Evolutionary conservation across 2,329 filamentous ascomycete species (phyloP).

Genomic region (Botrytis hyacinthi): DNA sequence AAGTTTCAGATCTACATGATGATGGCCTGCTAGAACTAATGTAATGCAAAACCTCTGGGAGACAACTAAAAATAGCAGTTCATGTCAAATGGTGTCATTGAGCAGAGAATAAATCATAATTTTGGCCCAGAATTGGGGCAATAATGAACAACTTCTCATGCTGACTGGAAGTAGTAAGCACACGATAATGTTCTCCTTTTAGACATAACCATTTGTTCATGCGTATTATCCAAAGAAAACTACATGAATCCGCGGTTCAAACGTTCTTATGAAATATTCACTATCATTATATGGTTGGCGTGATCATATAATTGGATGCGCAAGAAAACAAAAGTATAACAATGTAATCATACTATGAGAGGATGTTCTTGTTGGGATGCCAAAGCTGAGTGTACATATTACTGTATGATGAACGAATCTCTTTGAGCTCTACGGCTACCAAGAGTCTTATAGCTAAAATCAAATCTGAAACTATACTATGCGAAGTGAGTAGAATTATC

Average conservation of each 20-base stretch:
- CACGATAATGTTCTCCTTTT: background rate
- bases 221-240: background rate
- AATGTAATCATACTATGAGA: background rate
- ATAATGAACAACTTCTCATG: background rate
- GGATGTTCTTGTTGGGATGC: background rate
- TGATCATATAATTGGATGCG: background rate
- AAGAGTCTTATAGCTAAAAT: background rate
- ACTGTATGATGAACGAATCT: background rate
- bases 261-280: too few relatives aligned
- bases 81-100: background rate
- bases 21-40: too few relatives aligned
- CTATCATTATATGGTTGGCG: background rate
- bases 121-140: background rate
- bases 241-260: background rate
- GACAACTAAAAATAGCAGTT: background rate
- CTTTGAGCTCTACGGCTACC: background rate
- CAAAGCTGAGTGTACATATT: too few relatives aligned
- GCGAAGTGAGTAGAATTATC: background rate
- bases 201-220: background rate
- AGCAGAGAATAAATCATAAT: background rate
- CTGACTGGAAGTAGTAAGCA: too few relatives aligned
- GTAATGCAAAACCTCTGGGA: background rate
- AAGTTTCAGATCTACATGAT: too few relatives aligned
- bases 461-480: background rate
- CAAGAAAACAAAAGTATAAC: accelerated